Evolutionary conservation across 805 yeast species (phyloP).

Genomic region (Diddensiella santjacobensis): DNA sequence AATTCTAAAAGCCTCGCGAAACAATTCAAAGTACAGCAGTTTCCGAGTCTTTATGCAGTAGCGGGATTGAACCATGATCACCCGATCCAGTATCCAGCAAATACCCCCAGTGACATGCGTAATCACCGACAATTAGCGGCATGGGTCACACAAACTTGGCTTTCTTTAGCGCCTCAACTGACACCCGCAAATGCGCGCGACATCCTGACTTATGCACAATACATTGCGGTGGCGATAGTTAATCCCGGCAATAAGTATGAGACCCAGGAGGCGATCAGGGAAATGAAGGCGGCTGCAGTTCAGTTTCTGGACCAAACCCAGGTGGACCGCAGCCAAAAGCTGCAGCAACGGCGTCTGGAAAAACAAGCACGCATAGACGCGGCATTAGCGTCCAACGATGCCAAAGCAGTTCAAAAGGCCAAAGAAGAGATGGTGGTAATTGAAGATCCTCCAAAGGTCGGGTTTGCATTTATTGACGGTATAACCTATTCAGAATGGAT

Average conservation of each 20-base stretch:
- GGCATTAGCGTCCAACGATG: constrained; percentile 32
- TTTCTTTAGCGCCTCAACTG: constrained; percentile 35
- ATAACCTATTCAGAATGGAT: constrained; percentile 35
- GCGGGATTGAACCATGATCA: constrained; percentile 25
- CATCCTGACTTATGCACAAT: constrained; percentile 26
- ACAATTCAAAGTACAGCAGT: constrained; percentile 26
- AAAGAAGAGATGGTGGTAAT: constrained; percentile 27
- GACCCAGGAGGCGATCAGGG: constrained; percentile 25
- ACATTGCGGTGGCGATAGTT: constrained; percentile 32
- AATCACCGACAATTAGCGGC: constrained; percentile 26
- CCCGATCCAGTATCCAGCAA: constrained; percentile 27
- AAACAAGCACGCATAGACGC: constrained; percentile 33
- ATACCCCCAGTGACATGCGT: constrained; percentile 33
- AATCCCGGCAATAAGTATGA: constrained; percentile 27
- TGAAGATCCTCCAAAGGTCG: constrained; percentile 25
- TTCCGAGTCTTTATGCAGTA: constrained; percentile 34
- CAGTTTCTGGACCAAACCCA: constrained; percentile 26
- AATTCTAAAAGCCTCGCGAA: constrained; percentile 27
- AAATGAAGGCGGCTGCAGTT: constrained; percentile 31
- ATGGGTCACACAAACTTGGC: constrained; percentile 36
- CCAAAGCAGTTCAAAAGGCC: constrained; percentile 30
- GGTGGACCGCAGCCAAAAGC: constrained; percentile 24
- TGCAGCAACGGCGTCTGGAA: constrained; percentile 27
- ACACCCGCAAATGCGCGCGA: constrained; percentile 35
- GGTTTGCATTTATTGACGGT: constrained; percentile 37